These are phyloP conservation scores for Limnomonas spitsbergensis DNA, from an alignment of 139 green algal genomes.

Conservation along the genomic window DNA sequence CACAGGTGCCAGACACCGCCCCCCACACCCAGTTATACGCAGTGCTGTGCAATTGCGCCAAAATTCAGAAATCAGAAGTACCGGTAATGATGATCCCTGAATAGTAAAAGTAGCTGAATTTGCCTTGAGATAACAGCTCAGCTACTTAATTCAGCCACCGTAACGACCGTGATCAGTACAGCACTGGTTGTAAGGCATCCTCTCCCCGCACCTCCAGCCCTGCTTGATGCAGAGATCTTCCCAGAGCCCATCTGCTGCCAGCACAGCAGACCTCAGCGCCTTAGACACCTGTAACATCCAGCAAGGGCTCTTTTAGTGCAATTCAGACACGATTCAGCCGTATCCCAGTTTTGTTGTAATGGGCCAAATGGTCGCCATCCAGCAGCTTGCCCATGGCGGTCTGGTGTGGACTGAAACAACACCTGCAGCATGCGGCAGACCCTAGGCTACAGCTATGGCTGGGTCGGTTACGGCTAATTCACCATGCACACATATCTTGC, in stretches of 20 bases:
- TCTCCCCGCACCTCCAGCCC: neutral
- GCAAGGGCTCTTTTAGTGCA: neutral
- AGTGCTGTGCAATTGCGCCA: too few species aligned
- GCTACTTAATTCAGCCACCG: neutral
- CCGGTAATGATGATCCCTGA: neutral
- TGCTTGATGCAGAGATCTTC: constrained; percentile 2
- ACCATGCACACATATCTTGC: too few species aligned
- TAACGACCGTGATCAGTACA: neutral
- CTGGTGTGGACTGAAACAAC: neutral
- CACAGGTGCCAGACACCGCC: too few species aligned
- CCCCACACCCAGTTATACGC: too few species aligned
- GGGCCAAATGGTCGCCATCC: neutral
- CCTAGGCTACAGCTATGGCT: too few species aligned
- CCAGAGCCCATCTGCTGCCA: neutral
- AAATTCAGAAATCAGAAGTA: neutral
- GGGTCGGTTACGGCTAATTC: too few species aligned
- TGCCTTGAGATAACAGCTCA: neutral
- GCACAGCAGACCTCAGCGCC: neutral
- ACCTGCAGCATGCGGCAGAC: neutral
- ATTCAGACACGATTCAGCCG: neutral
- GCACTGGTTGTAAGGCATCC: neutral
- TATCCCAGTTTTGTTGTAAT: neutral
- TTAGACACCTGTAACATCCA: neutral
- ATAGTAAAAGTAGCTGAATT: neutral
- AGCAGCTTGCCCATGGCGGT: neutral